phyloP scores from a whole-genome alignment of 176 grass and related monocot genomes.

The Bonia amplexicaulis region DNA sequence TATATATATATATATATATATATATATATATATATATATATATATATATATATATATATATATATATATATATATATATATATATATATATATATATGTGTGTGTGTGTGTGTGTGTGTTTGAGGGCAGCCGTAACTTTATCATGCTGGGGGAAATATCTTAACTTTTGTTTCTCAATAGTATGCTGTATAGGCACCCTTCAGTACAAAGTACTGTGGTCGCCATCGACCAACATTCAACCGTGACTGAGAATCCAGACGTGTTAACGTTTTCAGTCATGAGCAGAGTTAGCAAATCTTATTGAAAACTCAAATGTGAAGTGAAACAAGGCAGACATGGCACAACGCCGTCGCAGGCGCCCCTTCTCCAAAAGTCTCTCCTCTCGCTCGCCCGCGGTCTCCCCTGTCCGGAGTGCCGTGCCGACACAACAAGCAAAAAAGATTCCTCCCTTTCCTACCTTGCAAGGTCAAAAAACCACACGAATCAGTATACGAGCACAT shows the following conservation, averaged over 20 bases:
- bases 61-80: too few relatives aligned
- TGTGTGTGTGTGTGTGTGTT: too few relatives aligned
- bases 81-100: too few relatives aligned
- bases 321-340: not conserved
- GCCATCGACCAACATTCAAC: not conserved
- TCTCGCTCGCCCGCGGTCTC: not conserved
- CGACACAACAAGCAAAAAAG: not conserved
- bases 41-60: too few relatives aligned
- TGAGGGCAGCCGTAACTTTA: not conserved
- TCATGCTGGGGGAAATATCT: not conserved
- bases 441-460: slow-evolving; percentile 28
- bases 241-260: not conserved
- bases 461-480: slow-evolving; percentile 31
- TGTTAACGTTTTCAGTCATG: not conserved
- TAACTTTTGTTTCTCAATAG: not conserved
- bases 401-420: too few relatives aligned
- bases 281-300: too few relatives aligned
- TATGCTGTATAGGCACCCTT: not conserved
- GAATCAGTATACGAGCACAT: not conserved
- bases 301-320: too few relatives aligned
- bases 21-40: too few relatives aligned
- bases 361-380: too few relatives aligned
- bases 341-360: not conserved
- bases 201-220: not conserved
- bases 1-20: too few relatives aligned